Conservation (phyloP, 768 basidiomycete genomes). For the Trametes cingulata region DNA sequence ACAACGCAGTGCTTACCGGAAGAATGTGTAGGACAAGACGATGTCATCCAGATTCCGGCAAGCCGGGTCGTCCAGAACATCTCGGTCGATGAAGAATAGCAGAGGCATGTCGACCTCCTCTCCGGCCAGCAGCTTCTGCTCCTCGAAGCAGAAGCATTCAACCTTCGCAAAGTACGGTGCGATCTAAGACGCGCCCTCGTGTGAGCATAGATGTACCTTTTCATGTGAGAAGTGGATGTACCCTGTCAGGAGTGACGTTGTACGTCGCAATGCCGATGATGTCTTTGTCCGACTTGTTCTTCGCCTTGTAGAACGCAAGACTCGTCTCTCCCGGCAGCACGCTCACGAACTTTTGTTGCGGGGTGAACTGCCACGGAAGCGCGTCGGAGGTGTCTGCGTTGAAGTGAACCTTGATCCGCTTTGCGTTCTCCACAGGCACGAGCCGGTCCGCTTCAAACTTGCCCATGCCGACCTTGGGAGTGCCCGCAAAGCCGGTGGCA, state of each 20-base stretch:
- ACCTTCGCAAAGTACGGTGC: conserved; percentile 99
- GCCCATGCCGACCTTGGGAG: conserved; percentile 86
- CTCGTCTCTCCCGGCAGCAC: conserved; percentile 96
- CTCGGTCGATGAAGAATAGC: conserved; percentile 98
- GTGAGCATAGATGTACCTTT: background rate
- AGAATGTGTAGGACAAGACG: conserved; percentile 96
- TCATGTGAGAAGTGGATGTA: conserved; percentile 39
- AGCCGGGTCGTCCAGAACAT: conserved; percentile 89
- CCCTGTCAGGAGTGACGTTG: conserved; percentile 97
- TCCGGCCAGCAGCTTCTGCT: conserved; percentile 89
- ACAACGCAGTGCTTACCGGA: conserved; percentile 59
- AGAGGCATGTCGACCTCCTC: conserved; percentile 99
- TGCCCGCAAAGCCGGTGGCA: conserved; percentile 95
- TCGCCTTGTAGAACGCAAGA: conserved; percentile 94
- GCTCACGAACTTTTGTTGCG: conserved; percentile 85
- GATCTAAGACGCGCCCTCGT: conserved; percentile 52
- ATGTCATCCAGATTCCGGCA: conserved; percentile 88
- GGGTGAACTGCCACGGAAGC: conserved; percentile 91
- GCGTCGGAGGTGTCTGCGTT: conserved; percentile 90
- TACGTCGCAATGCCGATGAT: conserved; percentile 99
- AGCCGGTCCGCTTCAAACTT: conserved; percentile 85
- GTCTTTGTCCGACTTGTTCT: conserved; percentile 80
- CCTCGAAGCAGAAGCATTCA: conserved; percentile 99
- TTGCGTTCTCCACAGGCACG: conserved; percentile 65
- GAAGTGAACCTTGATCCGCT: conserved; percentile 91